Evolutionary conservation across 257 asterid genomes (phyloP).

Genomic region (Solanum lycopersicoides): DNA sequence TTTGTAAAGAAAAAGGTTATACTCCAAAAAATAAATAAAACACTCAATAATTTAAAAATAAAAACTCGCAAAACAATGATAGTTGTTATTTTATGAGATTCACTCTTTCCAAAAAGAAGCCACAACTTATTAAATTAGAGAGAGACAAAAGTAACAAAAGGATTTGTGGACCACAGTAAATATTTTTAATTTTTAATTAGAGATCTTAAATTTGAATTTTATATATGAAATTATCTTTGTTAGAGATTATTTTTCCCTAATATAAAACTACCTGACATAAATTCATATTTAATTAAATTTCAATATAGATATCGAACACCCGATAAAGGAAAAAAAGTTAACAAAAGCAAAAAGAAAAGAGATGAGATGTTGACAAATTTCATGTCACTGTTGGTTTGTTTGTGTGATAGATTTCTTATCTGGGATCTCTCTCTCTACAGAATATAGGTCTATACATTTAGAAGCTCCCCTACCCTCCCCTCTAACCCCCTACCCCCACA

Average conservation of each 20-base stretch:
- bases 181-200: no score
- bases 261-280: no score
- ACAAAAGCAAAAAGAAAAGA: neutral
- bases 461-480: neutral
- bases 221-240: rapidly evolving
- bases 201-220: no score
- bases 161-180: neutral
- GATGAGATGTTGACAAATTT: neutral
- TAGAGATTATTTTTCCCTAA: no score
- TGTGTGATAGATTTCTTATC: conserved; percentile 4
- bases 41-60: neutral
- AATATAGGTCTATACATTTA: neutral
- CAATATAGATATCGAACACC: rapidly evolving
- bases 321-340: no score
- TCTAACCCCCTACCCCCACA: neutral
- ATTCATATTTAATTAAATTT: rapidly evolving
- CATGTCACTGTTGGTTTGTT: conserved; percentile 3
- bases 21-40: neutral
- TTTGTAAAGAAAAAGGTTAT: neutral
- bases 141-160: neutral
- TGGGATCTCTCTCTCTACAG: neutral
- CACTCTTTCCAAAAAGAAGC: neutral
- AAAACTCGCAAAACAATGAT: neutral
- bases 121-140: neutral
- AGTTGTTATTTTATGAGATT: neutral